Evolutionary conservation across 1,284 basidiomycete species (phyloP).

Genomic region (Volvariella volvacea): DNA sequence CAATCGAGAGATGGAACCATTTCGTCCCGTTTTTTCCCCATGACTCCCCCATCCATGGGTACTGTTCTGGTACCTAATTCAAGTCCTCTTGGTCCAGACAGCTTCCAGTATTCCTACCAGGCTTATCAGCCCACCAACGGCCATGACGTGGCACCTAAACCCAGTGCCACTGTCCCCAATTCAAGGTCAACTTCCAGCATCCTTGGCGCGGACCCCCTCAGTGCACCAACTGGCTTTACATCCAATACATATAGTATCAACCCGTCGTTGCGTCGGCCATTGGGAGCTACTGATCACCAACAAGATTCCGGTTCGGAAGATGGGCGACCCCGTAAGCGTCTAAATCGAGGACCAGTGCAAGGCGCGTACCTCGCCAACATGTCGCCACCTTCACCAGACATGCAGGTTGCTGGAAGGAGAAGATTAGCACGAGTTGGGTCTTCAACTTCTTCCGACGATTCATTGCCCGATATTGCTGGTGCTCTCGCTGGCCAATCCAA

Average conservation of each 20-base stretch:
- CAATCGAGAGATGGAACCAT: slow-evolving; percentile 36
- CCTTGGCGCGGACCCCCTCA: slow-evolving; percentile 46
- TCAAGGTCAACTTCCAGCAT: slow-evolving; percentile 28
- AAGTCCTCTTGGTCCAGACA: slow-evolving; percentile 47
- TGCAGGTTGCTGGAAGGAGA: slow-evolving; percentile 44
- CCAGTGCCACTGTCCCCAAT: slow-evolving; percentile 25
- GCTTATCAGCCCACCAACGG: slow-evolving; percentile 23
- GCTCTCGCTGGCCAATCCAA: slow-evolving; percentile 36
- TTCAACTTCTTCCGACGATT: slow-evolving; percentile 60
- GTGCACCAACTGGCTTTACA: slow-evolving; percentile 52
- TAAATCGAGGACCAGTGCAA: slow-evolving; percentile 42
- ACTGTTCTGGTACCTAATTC: slow-evolving; percentile 69
- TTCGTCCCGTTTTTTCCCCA: slow-evolving; percentile 33
- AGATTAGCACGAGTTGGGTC: slow-evolving; percentile 28
- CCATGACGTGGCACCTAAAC: slow-evolving; percentile 38
- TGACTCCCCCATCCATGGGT: slow-evolving; percentile 31
- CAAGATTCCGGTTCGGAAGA: slow-evolving; percentile 27
- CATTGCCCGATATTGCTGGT: slow-evolving; percentile 38
- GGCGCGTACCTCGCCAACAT: slow-evolving; percentile 34
- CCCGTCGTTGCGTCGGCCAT: slow-evolving; percentile 43
- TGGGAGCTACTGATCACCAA: slow-evolving; percentile 21
- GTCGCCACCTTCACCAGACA: slow-evolving; percentile 50
- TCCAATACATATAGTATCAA: slow-evolving; percentile 31
- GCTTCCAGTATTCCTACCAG: slow-evolving; percentile 26
- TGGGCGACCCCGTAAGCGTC: slow-evolving; percentile 63